phyloP scores from a whole-genome alignment of 768 basidiomycete genomes.

The Auricularia heimuer region DNA sequence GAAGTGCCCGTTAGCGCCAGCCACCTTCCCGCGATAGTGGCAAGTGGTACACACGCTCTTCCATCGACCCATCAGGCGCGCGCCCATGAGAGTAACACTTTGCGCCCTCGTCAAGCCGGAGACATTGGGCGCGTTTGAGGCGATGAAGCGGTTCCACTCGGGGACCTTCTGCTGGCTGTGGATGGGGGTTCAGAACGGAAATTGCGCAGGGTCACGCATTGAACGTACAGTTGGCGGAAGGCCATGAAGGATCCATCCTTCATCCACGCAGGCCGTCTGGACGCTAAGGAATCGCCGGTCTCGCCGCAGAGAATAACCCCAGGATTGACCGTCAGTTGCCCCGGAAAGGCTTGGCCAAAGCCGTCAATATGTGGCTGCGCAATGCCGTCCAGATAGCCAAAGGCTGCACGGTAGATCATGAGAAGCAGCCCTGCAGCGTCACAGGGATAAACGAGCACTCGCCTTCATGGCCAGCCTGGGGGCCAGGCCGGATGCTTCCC shows the following conservation, averaged over 20 bases:
- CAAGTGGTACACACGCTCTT: constrained; percentile 22
- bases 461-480: constrained; percentile 30
- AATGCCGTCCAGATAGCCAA: constrained; percentile 44
- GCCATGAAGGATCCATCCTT: constrained; percentile 43
- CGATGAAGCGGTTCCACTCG: constrained; percentile 39
- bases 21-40: constrained; percentile 13
- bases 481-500: constrained; percentile 33
- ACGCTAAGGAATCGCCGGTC: constrained; percentile 8
- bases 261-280: constrained; percentile 32
- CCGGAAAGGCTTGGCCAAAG: constrained; percentile 15
- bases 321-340: constrained; percentile 17
- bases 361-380: constrained; percentile 35
- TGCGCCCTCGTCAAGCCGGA: constrained; percentile 23
- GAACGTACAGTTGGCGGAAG: constrained; percentile 33
- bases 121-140: constrained; percentile 16
- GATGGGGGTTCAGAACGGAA: constrained; percentile 6
- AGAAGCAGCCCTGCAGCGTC: background rate
- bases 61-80: constrained; percentile 47
- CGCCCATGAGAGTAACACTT: constrained; percentile 40
- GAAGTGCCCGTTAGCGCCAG: background rate
- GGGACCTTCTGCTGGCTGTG: constrained; percentile 28
- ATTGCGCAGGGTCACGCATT: too few species aligned
- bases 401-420: constrained; percentile 19
- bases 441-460: background rate
- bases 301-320: constrained; percentile 20